Conservation (phyloP, 768 basidiomycete species). For the Trametes maxima region DNA sequence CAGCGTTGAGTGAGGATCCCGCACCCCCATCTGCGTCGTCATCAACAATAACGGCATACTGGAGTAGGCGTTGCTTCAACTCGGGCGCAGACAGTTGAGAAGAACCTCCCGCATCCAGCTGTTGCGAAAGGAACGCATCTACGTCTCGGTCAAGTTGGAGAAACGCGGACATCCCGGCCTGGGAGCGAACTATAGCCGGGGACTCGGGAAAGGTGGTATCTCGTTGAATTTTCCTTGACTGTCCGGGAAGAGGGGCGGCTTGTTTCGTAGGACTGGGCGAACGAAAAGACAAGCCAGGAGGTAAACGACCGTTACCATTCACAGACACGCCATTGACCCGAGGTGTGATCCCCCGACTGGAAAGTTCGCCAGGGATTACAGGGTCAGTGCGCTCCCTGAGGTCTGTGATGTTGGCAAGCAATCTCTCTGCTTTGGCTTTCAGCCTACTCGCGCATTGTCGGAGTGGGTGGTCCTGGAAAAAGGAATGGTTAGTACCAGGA, state of each 20-base stretch:
- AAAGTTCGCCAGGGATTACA: conserved; percentile 52
- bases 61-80: conserved; percentile 26
- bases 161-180: conserved; percentile 74
- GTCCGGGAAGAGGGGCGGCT: conserved; percentile 22
- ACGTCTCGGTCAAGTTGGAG: conserved; percentile 58
- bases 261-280: conserved; percentile 31
- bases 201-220: conserved; percentile 64
- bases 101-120: conserved; percentile 5
- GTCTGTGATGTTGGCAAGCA: conserved; percentile 89
- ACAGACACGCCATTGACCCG: conserved; percentile 34
- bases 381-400: conserved; percentile 80
- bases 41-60: conserved; percentile 27
- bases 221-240: conserved; percentile 34
- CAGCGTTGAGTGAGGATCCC: conserved; percentile 13
- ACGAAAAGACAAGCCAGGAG: conserved; percentile 43
- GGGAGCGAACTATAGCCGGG: conserved; percentile 68
- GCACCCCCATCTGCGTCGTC: conserved; percentile 34
- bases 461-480: conserved; percentile 78
- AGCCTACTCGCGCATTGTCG: conserved; percentile 81
- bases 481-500: background rate
- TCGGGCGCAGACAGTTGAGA: conserved; percentile 9
- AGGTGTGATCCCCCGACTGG: conserved; percentile 26
- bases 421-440: conserved; percentile 79
- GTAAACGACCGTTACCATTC: conserved; percentile 49
- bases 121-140: conserved; percentile 30